Evolutionary conservation across 208 protist genomes (phyloP).

Genomic region (Herpetomonas tarakana): DNA sequence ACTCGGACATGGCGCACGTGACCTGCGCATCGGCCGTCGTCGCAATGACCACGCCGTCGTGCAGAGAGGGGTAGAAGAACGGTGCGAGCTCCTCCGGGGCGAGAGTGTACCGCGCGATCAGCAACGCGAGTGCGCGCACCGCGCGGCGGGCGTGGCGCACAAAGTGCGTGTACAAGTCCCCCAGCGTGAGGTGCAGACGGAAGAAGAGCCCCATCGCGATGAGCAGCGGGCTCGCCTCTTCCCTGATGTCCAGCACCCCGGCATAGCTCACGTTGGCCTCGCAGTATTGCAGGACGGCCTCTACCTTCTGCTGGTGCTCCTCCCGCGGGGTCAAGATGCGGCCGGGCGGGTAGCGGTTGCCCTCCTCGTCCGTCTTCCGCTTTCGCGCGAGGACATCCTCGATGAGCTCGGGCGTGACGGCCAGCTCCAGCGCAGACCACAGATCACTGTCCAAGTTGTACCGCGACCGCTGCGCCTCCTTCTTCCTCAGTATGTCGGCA

Average conservation of each 20-base stretch:
- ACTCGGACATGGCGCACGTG: slow-evolving; percentile 50
- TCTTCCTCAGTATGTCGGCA: slow-evolving; percentile 43
- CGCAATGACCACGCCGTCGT: slow-evolving; percentile 70
- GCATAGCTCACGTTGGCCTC: slow-evolving; percentile 69
- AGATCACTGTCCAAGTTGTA: slow-evolving; percentile 75
- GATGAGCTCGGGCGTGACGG: slow-evolving; percentile 15
- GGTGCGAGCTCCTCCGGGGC: slow-evolving; percentile 68
- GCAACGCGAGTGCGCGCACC: slow-evolving; percentile 67
- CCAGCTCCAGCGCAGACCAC: slow-evolving; percentile 34
- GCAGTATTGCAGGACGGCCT: slow-evolving; percentile 61
- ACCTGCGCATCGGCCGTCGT: slow-evolving; percentile 37
- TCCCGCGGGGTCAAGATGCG: slow-evolving; percentile 43
- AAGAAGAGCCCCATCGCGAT: slow-evolving; percentile 57
- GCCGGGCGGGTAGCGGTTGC: neutral
- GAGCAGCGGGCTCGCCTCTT: slow-evolving; percentile 72
- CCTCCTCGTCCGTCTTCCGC: slow-evolving; percentile 5
- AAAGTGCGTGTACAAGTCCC: slow-evolving; percentile 54
- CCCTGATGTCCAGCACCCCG: slow-evolving; percentile 64
- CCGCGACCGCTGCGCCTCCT: slow-evolving; percentile 35
- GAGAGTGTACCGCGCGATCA: slow-evolving; percentile 63
- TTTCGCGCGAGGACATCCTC: slow-evolving; percentile 18
- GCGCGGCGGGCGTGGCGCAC: slow-evolving; percentile 65
- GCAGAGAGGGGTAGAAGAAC: slow-evolving; percentile 54
- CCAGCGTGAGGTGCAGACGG: slow-evolving; percentile 34
- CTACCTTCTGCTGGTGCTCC: slow-evolving; percentile 43